Percentiles rank a stretch among this genome's conserved stretches.
Conservation (phyloP, 2,329 filamentous ascomycete genomes). For the Nothophaeocryptopus gaeumannii region DNA sequence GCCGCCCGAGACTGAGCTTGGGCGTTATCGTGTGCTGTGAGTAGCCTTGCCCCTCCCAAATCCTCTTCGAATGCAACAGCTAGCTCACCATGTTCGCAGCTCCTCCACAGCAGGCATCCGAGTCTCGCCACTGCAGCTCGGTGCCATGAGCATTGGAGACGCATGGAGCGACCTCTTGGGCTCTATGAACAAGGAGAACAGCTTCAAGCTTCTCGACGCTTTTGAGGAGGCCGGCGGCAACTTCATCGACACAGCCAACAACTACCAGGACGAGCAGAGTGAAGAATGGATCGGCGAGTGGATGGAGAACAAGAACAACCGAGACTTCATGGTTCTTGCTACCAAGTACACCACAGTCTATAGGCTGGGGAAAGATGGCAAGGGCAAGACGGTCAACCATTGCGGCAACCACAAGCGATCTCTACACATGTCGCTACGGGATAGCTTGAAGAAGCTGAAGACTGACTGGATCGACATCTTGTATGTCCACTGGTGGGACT, state of each 20-base stretch:
- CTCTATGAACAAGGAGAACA: slow-evolving; percentile 60
- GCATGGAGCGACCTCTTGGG: slow-evolving; percentile 61
- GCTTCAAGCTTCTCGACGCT: slow-evolving; percentile 54
- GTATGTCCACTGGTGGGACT: slow-evolving; percentile 42
- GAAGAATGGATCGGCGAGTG: slow-evolving; percentile 47
- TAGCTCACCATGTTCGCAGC: no score
- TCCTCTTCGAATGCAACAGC: no score
- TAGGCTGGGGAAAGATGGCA: slow-evolving; percentile 25
- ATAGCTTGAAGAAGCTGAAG: slow-evolving; percentile 52
- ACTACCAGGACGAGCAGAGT: slow-evolving; percentile 42
- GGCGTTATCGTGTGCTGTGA: slow-evolving; percentile 50
- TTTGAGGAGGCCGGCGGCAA: slow-evolving; percentile 37
- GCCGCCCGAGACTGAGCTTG: slow-evolving; percentile 54
- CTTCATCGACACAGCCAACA: slow-evolving; percentile 35
- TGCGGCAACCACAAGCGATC: slow-evolving; percentile 62
- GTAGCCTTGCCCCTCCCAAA: no score
- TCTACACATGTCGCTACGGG: slow-evolving; percentile 50
- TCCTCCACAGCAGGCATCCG: slow-evolving; percentile 51
- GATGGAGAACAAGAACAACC: slow-evolving; percentile 39
- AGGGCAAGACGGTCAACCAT: slow-evolving; percentile 61
- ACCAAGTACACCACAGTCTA: slow-evolving; percentile 41
- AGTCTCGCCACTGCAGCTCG: slow-evolving; percentile 50
- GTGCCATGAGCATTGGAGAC: slow-evolving; percentile 59
- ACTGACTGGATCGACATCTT: slow-evolving; percentile 66
- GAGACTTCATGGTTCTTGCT: slow-evolving; percentile 40